These are phyloP conservation scores for Solanum infundibuliforme DNA, from an alignment of 257 asterid species.

Conservation along the genomic window DNA sequence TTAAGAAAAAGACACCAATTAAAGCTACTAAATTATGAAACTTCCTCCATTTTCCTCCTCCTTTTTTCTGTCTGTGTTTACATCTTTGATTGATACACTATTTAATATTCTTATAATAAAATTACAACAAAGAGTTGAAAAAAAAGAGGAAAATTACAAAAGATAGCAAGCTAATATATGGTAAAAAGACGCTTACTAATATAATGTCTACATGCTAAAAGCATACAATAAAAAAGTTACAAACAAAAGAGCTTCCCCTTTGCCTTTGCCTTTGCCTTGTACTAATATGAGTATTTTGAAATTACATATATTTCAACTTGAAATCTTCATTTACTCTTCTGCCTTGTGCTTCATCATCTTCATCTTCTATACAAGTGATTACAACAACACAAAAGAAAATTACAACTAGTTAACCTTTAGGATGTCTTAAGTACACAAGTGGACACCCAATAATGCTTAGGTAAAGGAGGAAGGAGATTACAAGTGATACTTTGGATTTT, in stretches of 20 bases:
- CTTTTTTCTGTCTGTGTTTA: neutral
- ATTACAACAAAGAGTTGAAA: neutral
- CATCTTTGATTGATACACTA: neutral
- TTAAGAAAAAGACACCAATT: neutral
- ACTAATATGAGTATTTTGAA: neutral
- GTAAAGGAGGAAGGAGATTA: neutral
- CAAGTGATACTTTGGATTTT: neutral
- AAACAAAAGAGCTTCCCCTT: neutral
- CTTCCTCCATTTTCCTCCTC: neutral
- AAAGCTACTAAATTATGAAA: neutral
- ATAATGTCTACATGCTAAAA: neutral
- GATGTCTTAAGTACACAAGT: neutral
- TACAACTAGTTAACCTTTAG: neutral
- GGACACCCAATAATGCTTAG: neutral
- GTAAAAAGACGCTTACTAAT: neutral
- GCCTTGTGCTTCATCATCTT: neutral
- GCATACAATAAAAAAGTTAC: neutral
- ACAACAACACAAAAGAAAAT: neutral
- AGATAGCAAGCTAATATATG: neutral
- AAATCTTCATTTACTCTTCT: neutral
- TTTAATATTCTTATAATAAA: neutral
- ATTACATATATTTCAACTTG: neutral
- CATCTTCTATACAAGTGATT: conserved; percentile 2
- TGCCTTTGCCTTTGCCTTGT: neutral
- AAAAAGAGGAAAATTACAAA: neutral